Percentiles rank a stretch among this genome's conserved stretches.
Evolutionary conservation across 2,329 filamentous ascomycete genomes (phyloP).

Genomic region (Aspergillus sojae): DNA sequence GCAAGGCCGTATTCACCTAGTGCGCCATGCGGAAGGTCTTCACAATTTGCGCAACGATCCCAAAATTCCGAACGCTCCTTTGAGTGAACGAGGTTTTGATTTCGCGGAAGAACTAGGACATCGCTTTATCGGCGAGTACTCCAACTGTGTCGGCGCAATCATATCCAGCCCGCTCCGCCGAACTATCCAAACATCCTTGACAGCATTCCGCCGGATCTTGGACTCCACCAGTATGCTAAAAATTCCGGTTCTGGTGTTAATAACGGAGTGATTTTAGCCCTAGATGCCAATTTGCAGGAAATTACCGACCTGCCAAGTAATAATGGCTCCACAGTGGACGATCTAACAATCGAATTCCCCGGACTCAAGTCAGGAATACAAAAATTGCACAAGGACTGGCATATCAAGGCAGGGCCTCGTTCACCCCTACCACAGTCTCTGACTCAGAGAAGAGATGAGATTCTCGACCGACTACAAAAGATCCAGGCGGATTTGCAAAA

Average conservation of each 20-base stretch:
- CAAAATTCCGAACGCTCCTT: background rate
- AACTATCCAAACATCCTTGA: background rate
- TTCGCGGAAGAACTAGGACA: background rate
- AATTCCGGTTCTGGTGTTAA: background rate
- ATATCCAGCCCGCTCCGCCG: background rate
- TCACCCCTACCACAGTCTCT: background rate
- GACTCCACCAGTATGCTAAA: background rate
- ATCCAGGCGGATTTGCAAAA: background rate
- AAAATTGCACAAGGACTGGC: background rate
- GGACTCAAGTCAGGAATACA: background rate
- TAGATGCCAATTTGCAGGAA: background rate
- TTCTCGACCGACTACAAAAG: background rate
- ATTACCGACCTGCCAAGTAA: background rate
- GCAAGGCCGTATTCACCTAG: background rate
- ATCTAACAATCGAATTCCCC: background rate
- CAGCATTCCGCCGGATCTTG: background rate
- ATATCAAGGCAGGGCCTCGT: background rate
- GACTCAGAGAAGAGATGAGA: background rate
- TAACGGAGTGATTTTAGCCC: background rate
- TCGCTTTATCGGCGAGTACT: background rate
- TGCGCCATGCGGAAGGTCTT: background rate
- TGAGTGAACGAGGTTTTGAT: background rate
- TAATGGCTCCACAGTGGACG: background rate
- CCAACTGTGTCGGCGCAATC: slow-evolving; percentile 1
- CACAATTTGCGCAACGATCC: background rate